Conservation (phyloP, 2,329 filamentous ascomycete genomes). For the Biscogniauxia mediterranea region DNA sequence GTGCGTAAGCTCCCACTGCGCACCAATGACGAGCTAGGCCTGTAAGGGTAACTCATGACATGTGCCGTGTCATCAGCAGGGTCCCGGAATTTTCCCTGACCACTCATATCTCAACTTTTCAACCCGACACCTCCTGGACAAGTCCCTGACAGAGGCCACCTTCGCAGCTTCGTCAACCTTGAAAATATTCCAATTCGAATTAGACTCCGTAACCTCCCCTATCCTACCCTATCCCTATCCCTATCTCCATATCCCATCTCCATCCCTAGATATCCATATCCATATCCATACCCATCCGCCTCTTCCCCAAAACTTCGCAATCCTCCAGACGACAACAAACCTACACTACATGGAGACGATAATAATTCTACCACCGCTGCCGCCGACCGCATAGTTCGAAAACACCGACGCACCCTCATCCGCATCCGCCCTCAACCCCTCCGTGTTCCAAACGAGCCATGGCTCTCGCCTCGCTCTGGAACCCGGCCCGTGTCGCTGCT, state of each 20-base stretch:
- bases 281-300: too few species aligned
- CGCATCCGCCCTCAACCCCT: too few species aligned
- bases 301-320: not conserved
- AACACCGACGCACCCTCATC: not conserved
- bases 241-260: too few species aligned
- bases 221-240: not conserved
- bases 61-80: not conserved
- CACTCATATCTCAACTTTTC: not conserved
- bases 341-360: constrained; percentile 3
- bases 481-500: constrained; percentile 23
- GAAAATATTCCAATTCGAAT: not conserved
- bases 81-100: not conserved
- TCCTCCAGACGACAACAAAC: not conserved
- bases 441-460: constrained; percentile 17
- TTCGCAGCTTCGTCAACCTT: constrained; percentile 13
- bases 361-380: not conserved
- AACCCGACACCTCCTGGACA: not conserved
- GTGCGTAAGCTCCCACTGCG: not conserved
- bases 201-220: not conserved
- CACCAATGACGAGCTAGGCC: not conserved
- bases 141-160: constrained; percentile 15
- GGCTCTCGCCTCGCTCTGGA: constrained; percentile 30
- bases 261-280: too few species aligned
- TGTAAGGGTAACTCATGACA: not conserved
- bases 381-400: constrained; percentile 6